These are phyloP conservation scores for Schwanniomyces pseudopolymorphus DNA, from an alignment of 805 yeast species.

Conservation along the genomic window DNA sequence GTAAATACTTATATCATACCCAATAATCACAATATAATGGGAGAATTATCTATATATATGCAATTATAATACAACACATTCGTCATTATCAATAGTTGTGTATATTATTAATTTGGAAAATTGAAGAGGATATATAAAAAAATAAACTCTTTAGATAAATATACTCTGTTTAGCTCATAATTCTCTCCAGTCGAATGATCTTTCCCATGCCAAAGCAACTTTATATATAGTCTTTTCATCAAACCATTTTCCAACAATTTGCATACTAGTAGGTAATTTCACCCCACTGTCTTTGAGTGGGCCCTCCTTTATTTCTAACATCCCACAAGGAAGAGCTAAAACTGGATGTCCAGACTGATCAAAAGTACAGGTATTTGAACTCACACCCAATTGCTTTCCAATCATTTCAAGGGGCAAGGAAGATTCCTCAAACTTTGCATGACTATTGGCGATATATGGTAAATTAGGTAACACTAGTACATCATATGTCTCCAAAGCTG, in stretches of 20 bases:
- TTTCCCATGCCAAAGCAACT: constrained; percentile 38
- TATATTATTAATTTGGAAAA: too few relatives aligned
- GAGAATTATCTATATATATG: too few relatives aligned
- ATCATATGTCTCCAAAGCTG: constrained; percentile 26
- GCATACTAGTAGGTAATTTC: constrained; percentile 36
- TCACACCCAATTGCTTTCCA: constrained; percentile 29
- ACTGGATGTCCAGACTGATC: constrained; percentile 40
- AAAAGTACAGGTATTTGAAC: constrained; percentile 35
- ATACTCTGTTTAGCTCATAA: too few relatives aligned
- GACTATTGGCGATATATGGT: constrained; percentile 26
- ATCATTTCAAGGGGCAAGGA: constrained; percentile 19
- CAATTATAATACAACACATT: too few relatives aligned
- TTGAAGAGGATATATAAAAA: too few relatives aligned
- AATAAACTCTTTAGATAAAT: too few relatives aligned
- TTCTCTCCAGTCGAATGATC: constrained; percentile 23
- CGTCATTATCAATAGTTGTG: too few relatives aligned
- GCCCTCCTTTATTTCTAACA: constrained; percentile 26
- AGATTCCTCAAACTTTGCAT: constrained; percentile 19
- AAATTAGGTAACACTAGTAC: constrained; percentile 31
- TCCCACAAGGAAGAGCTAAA: constrained; percentile 31
- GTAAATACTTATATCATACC: too few relatives aligned
- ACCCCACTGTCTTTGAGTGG: constrained; percentile 14
- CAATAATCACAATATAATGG: too few relatives aligned
- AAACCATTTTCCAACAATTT: constrained; percentile 31
- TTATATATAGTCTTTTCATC: constrained; percentile 29